Percentiles rank a stretch among this genome's conserved stretches.
Evolutionary conservation across 2,329 filamentous ascomycete species (phyloP).

Genomic region (Thelonectria rubi): DNA sequence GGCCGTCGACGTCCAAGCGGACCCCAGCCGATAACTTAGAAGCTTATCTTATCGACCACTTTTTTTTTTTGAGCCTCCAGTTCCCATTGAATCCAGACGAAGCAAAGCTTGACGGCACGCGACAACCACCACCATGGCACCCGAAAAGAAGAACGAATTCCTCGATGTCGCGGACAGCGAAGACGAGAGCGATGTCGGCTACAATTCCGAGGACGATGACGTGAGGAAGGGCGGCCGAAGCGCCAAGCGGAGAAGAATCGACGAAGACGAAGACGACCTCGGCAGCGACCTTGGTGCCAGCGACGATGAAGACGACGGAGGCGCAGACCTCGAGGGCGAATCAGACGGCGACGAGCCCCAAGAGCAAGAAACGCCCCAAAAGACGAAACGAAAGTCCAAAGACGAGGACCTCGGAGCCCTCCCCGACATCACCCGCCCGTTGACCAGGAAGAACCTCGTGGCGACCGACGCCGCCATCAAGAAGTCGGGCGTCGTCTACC

Average conservation of each 20-base stretch:
- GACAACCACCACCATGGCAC: conserved; percentile 60
- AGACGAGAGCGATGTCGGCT: conserved; percentile 65
- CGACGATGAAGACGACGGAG: conserved; percentile 47
- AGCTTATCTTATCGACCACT: conserved; percentile 40
- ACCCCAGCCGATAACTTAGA: background rate
- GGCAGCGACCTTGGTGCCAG: conserved; percentile 49
- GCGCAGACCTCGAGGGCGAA: conserved; percentile 37
- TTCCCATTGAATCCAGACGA: background rate
- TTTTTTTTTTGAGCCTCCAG: conserved; percentile 37
- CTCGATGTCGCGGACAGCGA: conserved; percentile 69
- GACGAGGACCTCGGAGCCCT: conserved; percentile 48
- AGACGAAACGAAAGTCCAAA: conserved; percentile 39
- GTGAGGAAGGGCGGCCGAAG: conserved; percentile 70
- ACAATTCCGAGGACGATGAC: conserved; percentile 75
- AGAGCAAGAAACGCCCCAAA: conserved; percentile 32
- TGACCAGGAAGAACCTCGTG: conserved; percentile 74
- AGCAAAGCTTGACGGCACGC: background rate
- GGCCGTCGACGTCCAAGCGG: background rate
- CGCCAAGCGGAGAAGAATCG: conserved; percentile 71
- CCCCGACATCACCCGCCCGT: conserved; percentile 60
- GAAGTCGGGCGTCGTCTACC: conserved; percentile 82
- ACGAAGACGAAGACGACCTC: conserved; percentile 49
- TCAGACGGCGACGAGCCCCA: conserved; percentile 33
- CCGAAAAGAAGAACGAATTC: conserved; percentile 77
- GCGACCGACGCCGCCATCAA: conserved; percentile 70